phyloP scores from a whole-genome alignment of 805 yeast species.

The Scheffersomyces amazonensis region DNA sequence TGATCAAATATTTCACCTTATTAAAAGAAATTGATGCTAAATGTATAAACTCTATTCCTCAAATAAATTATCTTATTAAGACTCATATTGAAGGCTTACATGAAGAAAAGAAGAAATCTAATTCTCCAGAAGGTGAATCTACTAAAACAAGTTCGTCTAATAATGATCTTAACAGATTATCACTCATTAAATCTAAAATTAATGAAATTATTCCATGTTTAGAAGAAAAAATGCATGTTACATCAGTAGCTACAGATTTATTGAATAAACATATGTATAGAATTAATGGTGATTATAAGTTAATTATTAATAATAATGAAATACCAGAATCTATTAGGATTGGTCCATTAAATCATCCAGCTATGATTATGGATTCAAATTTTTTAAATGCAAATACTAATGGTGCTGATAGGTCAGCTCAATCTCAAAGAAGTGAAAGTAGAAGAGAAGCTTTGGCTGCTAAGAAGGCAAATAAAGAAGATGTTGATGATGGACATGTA shows the following conservation, averaged over 20 bases:
- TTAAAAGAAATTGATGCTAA: conserved; percentile 94
- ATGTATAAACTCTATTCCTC: conserved; percentile 73
- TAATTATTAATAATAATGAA: conserved; percentile 69
- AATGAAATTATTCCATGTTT: conserved; percentile 83
- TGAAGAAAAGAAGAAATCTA: conserved; percentile 4
- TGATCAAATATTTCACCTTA: conserved; percentile 80
- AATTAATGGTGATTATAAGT: conserved; percentile 76
- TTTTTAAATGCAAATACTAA: conserved; percentile 36
- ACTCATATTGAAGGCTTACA: conserved; percentile 34
- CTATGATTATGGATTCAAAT: conserved; percentile 65
- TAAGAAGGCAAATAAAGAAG: conserved; percentile 56
- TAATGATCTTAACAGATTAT: conserved; percentile 28
- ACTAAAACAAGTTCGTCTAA: neutral
- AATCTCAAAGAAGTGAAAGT: conserved; percentile 75
- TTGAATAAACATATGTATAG: conserved; percentile 66
- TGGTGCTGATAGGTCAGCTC: conserved; percentile 55
- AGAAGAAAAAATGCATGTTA: conserved; percentile 97
- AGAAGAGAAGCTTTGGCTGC: conserved; percentile 94
- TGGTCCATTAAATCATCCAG: conserved; percentile 87
- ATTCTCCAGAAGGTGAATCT: conserved; percentile 1
- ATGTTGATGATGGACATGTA: conserved; percentile 22
- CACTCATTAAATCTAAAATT: conserved; percentile 42
- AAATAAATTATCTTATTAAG: conserved; percentile 53
- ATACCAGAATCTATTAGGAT: conserved; percentile 75
- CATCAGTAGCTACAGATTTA: conserved; percentile 83